Conservation (phyloP, 169 alveolate genomes). For the Plasmodium vinckei region DNA sequence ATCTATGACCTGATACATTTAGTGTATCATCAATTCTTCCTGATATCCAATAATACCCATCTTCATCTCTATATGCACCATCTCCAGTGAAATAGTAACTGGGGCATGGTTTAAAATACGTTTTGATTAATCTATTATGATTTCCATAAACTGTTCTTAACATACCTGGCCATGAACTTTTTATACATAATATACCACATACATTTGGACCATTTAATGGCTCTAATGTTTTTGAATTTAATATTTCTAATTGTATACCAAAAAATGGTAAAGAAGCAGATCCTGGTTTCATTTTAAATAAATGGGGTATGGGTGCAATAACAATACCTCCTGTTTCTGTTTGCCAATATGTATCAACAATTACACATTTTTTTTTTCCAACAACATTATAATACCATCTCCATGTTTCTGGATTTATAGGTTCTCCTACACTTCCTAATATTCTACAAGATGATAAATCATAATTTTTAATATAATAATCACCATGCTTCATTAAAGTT, state of each 20-base stretch:
- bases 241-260: slow-evolving; percentile 90
- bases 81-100: slow-evolving; percentile 96
- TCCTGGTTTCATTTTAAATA: slow-evolving; percentile 93
- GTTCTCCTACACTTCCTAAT: slow-evolving; percentile 94
- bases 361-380: slow-evolving; percentile 84
- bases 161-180: slow-evolving; percentile 94
- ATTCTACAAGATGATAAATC: slow-evolving; percentile 84
- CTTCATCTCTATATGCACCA: slow-evolving; percentile 95
- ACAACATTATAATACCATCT: slow-evolving; percentile 92
- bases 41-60: slow-evolving; percentile 95
- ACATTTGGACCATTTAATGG: slow-evolving; percentile 86
- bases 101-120: slow-evolving; percentile 88
- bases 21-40: slow-evolving; percentile 97
- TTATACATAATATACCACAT: slow-evolving; percentile 90
- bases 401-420: slow-evolving; percentile 96
- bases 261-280: slow-evolving; percentile 92
- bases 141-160: slow-evolving; percentile 91
- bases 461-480: slow-evolving; percentile 81
- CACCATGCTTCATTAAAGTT: slow-evolving; percentile 89
- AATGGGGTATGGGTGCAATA: slow-evolving; percentile 94
- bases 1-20: slow-evolving; percentile 95
- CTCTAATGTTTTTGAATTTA: slow-evolving; percentile 91
- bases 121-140: slow-evolving; percentile 88
- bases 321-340: slow-evolving; percentile 98
- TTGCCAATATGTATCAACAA: slow-evolving; percentile 98